Conservation (phyloP, 805 yeast species). For the Cyberlindnera japonica region DNA sequence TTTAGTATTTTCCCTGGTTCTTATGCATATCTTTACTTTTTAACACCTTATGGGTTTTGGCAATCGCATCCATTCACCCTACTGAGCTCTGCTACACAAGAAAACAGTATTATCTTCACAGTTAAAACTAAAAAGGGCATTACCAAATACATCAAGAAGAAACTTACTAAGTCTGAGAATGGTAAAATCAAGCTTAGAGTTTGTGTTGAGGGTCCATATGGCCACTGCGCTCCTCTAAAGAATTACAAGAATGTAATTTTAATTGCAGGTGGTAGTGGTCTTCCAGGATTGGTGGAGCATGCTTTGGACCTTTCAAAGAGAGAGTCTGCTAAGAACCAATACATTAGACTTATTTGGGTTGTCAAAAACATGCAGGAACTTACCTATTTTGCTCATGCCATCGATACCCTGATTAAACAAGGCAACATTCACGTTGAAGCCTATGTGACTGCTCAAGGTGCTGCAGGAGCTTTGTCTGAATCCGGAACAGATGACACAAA, state of each 20-base stretch:
- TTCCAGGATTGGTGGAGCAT: constrained; percentile 48
- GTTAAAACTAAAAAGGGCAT: constrained; percentile 40
- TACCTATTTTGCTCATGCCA: constrained; percentile 44
- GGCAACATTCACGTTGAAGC: constrained; percentile 31
- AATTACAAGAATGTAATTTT: constrained; percentile 37
- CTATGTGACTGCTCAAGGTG: constrained; percentile 32
- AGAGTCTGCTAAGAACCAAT: constrained; percentile 27
- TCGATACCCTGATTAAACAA: constrained; percentile 27
- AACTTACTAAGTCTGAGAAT: constrained; percentile 27
- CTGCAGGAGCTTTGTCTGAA: background rate
- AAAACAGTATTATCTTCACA: constrained; percentile 28
- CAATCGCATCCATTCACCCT: constrained; percentile 74
- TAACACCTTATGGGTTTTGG: constrained; percentile 50
- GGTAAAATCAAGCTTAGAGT: constrained; percentile 34
- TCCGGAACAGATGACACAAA: constrained; percentile 21
- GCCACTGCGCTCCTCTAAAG: constrained; percentile 38
- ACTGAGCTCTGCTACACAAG: constrained; percentile 46
- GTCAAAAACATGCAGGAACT: constrained; percentile 47
- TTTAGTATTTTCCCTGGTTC: constrained; percentile 55
- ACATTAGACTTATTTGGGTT: constrained; percentile 58
- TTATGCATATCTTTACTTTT: constrained; percentile 53
- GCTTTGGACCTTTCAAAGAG: constrained; percentile 29
- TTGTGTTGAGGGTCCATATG: constrained; percentile 63
- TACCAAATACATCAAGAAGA: constrained; percentile 27
- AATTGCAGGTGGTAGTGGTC: constrained; percentile 52